Conservation (phyloP, 352 stramenopile species). For the Plasmopara muralis region DNA sequence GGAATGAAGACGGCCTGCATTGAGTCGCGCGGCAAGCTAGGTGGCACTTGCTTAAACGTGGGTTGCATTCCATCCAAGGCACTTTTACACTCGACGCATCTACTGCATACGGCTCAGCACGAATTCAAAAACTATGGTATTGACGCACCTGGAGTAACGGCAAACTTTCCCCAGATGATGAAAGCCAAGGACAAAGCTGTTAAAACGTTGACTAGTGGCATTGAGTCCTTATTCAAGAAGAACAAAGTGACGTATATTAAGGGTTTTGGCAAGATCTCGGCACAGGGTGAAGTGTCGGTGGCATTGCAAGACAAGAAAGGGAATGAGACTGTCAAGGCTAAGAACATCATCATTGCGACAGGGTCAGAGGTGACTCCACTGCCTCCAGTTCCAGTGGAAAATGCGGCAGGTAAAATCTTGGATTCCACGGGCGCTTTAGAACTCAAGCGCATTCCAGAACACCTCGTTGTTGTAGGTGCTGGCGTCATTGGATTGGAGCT, state of each 20-base stretch:
- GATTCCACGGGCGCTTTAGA: constrained; percentile 96
- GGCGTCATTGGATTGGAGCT: constrained; percentile 99
- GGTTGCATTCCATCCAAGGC: constrained; percentile 99
- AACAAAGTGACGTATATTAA: constrained; percentile 99
- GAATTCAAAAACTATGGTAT: constrained; percentile 96
- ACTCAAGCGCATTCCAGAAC: constrained; percentile 90
- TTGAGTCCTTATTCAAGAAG: constrained; percentile 99
- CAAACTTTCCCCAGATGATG: constrained; percentile 96
- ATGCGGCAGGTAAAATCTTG: constrained; percentile 95
- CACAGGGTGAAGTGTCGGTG: constrained; percentile 90
- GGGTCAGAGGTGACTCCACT: constrained; percentile 90
- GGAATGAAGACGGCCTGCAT: constrained; percentile 98
- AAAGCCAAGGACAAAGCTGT: constrained; percentile 94
- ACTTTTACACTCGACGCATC: constrained; percentile 93
- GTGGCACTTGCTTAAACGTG: constrained; percentile 98
- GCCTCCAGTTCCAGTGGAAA: constrained; percentile 95
- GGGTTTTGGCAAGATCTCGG: constrained; percentile 91
- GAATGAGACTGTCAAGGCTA: constrained; percentile 90
- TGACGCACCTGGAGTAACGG: constrained; percentile 76
- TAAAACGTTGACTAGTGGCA: constrained; percentile 91
- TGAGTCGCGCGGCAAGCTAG: constrained; percentile 93
- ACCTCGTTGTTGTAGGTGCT: constrained; percentile 95
- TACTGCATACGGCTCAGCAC: constrained; percentile 95
- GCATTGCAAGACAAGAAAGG: constrained; percentile 85
- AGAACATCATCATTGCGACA: constrained; percentile 96